Percentiles rank a stretch among this genome's conserved stretches.
These are phyloP conservation scores for Dianthus caryophyllus DNA, from an alignment of 148 eudicot species.

Conservation along the genomic window DNA sequence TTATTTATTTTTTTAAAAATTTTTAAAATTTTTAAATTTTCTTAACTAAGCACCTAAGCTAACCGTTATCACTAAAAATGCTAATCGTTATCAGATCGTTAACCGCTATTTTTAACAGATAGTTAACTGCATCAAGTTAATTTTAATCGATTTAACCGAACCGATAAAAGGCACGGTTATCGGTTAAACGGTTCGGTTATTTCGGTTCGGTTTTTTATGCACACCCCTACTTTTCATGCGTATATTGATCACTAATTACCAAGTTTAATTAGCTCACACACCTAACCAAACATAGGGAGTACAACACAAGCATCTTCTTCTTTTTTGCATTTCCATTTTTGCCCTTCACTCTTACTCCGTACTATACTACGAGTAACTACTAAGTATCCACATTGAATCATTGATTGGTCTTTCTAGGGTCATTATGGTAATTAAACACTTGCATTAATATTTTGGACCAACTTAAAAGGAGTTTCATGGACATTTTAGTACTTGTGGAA, in stretches of 20 bases:
- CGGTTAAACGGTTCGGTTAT: too few species aligned
- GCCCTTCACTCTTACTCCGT: neutral
- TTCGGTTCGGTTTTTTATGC: too few species aligned
- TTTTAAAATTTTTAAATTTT: too few species aligned
- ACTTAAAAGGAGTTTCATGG: neutral
- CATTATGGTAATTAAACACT: conserved; percentile 1
- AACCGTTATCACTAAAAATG: too few species aligned
- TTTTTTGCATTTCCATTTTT: neutral
- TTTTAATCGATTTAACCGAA: too few species aligned
- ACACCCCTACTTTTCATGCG: conserved; percentile 15
- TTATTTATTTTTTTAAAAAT: too few species aligned
- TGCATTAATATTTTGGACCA: neutral
- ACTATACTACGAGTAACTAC: too few species aligned
- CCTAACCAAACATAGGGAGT: neutral
- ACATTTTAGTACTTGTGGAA: conserved; percentile 16
- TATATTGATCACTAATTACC: neutral
- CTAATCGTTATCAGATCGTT: too few species aligned
- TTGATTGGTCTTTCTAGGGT: neutral
- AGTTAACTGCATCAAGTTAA: too few species aligned
- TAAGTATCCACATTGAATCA: neutral
- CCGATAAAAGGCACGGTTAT: too few species aligned
- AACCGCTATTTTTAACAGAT: too few species aligned
- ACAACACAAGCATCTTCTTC: neutral
- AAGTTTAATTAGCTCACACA: conserved; percentile 7
- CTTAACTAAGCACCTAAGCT: too few species aligned